Percentiles rank a stretch among this genome's conserved stretches.
phyloP scores from a whole-genome alignment of 805 yeast species.

The Kodamaea leandrae region DNA sequence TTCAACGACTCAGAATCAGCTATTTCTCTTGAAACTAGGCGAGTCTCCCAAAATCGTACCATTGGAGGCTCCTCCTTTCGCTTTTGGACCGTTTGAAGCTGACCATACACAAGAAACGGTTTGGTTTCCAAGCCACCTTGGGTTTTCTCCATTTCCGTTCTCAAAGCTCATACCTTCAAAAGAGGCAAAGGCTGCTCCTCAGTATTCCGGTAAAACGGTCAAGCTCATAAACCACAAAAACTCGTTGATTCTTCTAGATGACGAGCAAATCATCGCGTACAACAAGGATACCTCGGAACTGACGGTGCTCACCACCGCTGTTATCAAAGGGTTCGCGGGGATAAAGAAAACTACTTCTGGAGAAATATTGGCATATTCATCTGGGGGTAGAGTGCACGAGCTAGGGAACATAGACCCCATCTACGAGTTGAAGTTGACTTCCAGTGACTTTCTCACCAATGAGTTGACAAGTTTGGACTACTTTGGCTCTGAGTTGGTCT shows the following conservation, averaged over 20 bases:
- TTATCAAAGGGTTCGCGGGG: conserved; percentile 39
- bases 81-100: conserved; percentile 1
- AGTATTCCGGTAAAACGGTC: conserved; percentile 7
- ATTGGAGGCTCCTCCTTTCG: conserved; percentile 1
- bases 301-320: conserved; percentile 30
- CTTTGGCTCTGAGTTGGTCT: conserved; percentile 9
- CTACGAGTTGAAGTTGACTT: conserved; percentile 19
- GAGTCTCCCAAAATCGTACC: neutral
- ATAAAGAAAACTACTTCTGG: conserved; percentile 31
- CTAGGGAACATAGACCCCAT: conserved; percentile 7
- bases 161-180: neutral
- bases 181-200: neutral
- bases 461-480: conserved; percentile 16
- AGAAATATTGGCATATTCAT: conserved; percentile 41
- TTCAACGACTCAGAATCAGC: conserved; percentile 30
- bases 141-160: neutral
- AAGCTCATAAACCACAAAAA: conserved; percentile 27
- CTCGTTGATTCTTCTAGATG: conserved; percentile 31
- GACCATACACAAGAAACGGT: neutral
- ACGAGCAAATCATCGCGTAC: conserved; percentile 37
- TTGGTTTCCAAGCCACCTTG: neutral
- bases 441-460: conserved; percentile 12
- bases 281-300: conserved; percentile 14
- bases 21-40: conserved; percentile 24
- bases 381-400: conserved; percentile 29